These are phyloP conservation scores for Balakata baccata DNA, from an alignment of 345 rosid species.

Conservation along the genomic window DNA sequence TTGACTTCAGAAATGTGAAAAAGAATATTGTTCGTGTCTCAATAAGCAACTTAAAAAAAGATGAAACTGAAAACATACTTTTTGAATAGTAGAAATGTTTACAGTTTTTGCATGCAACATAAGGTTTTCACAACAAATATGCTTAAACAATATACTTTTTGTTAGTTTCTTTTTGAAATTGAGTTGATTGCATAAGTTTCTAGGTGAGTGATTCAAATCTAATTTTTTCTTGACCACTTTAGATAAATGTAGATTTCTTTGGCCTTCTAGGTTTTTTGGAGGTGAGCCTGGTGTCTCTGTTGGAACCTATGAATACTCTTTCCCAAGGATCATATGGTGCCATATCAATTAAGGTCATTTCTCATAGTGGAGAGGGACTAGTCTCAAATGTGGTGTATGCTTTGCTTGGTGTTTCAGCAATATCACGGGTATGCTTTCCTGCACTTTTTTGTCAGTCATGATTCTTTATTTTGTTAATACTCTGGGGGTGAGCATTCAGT, in stretches of 20 bases:
- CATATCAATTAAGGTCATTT: conserved; percentile 62
- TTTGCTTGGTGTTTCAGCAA: conserved; percentile 91
- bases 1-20: background rate
- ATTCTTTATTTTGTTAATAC: background rate
- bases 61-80: background rate
- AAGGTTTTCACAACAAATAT: background rate
- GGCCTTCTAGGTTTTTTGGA: conserved; percentile 71
- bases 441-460: background rate
- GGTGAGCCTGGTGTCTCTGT: conserved; percentile 53
- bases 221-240: background rate
- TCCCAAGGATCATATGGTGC: conserved; percentile 70
- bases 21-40: background rate
- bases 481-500: background rate
- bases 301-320: conserved; percentile 47
- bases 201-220: background rate
- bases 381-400: conserved; percentile 86
- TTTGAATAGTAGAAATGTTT: background rate
- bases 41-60: background rate
- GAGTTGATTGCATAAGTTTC: background rate
- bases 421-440: conserved; percentile 73
- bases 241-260: conserved; percentile 3
- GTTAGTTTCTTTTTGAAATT: background rate
- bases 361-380: conserved; percentile 88
- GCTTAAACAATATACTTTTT: background rate
- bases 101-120: background rate